Percentiles rank a stretch among this genome's conserved stretches.
phyloP scores from a whole-genome alignment of 768 basidiomycete species.

The Phanerochaete sordida region DNA sequence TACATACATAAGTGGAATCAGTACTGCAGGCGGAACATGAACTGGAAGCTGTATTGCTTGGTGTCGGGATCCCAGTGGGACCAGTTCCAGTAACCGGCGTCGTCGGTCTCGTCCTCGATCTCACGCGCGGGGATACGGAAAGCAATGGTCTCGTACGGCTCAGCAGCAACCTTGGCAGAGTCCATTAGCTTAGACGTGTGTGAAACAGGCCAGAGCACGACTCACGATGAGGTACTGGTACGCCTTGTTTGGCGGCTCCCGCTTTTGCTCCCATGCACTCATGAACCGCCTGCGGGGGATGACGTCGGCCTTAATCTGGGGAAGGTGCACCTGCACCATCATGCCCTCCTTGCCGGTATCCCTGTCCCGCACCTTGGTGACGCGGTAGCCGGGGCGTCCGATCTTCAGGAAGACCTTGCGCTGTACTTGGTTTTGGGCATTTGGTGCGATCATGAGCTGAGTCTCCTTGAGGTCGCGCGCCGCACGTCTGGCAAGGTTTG shows the following conservation, averaged over 20 bases:
- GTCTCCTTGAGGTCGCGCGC: conserved; percentile 97
- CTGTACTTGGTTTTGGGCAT: conserved; percentile 68
- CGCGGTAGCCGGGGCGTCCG: conserved; percentile 91
- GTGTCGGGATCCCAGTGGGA: conserved; percentile 99
- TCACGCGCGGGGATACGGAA: conserved; percentile 97
- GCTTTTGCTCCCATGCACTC: conserved; percentile 97
- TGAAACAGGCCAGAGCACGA: background rate
- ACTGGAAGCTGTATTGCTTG: conserved; percentile 97
- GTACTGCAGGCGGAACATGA: conserved; percentile 76
- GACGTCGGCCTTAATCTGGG: conserved; percentile 87
- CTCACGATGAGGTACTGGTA: conserved; percentile 97
- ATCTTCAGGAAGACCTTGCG: conserved; percentile 97
- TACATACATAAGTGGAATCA: conserved; percentile 22
- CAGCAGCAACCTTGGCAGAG: conserved; percentile 82
- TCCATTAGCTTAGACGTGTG: background rate
- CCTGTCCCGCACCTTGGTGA: conserved; percentile 93
- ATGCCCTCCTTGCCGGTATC: conserved; percentile 93
- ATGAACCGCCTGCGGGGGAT: conserved; percentile 88
- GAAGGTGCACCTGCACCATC: conserved; percentile 95
- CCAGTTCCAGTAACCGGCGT: conserved; percentile 93
- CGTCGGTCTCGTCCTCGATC: conserved; percentile 92
- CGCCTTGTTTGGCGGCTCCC: conserved; percentile 91
- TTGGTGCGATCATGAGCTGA: conserved; percentile 81
- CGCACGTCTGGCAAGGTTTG: conserved; percentile 94
- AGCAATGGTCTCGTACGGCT: conserved; percentile 98